phyloP scores from a whole-genome alignment of 139 green algal species.

The Chlorella vulgaris region DNA sequence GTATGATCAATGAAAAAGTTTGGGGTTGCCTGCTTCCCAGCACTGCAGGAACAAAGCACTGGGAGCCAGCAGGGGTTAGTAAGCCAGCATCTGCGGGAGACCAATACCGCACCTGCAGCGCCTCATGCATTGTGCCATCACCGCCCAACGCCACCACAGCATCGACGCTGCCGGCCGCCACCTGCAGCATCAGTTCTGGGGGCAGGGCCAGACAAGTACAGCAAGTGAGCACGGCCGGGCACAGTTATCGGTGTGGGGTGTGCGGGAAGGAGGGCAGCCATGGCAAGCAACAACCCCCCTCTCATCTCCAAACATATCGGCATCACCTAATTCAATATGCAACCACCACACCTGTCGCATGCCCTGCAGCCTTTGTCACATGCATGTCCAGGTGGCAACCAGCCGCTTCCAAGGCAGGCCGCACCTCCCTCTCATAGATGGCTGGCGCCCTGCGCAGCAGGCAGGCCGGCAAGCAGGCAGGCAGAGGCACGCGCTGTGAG shows the following conservation, averaged over 20 bases:
- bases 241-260: neutral
- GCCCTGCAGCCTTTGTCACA: neutral
- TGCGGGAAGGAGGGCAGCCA: neutral
- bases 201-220: no score
- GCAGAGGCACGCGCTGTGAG: neutral
- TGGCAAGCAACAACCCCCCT: neutral
- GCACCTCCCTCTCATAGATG: slow-evolving; percentile 40
- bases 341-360: slow-evolving; percentile 9
- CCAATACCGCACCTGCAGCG: slow-evolving; percentile 47
- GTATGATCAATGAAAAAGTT: no score
- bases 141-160: slow-evolving; percentile 45
- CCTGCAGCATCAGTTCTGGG: slow-evolving; percentile 2
- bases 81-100: neutral
- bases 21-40: no score
- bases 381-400: slow-evolving; percentile 53
- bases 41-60: no score
- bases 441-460: slow-evolving; percentile 20
- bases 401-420: slow-evolving; percentile 63
- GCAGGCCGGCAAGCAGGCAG: neutral
- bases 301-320: no score
- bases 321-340: neutral
- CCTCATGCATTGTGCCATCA: slow-evolving; percentile 78
- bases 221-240: neutral
- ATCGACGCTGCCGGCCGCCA: neutral
- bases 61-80: no score